Evolutionary conservation across 1,284 basidiomycete genomes (phyloP), one percentile per base, ranked within the genome.

Genomic region (Rhodotorula glutinis): DNA sequence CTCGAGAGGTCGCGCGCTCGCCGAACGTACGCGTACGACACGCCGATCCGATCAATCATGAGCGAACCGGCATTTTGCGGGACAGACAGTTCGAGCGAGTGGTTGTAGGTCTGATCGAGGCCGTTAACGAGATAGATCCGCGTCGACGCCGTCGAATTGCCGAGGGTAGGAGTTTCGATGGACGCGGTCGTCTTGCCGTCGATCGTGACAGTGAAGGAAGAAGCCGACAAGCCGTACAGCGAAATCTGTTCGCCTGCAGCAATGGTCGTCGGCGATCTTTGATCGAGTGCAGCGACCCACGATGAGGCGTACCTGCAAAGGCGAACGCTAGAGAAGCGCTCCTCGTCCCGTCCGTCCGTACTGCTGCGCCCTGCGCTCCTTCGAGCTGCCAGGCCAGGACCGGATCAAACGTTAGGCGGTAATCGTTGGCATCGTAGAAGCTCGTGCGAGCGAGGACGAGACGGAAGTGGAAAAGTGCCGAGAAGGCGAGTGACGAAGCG

Each of bases 241-340:
- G 49, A 53, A 5, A 67, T 43, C 46, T 67, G 66, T 38, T 64
- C 62, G 62, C 66, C 66, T 67, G 62, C 16, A 16, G 11, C 21
- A 29, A 5, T 9, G 17, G 33, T 17, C 2, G 40, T 58, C 25
- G 53, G 62, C 17, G n/a, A 14, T 1, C 14, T n/a, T n/a, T n/a
- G n/a, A n/a, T 40, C 17, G 7, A 19, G 2, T 40, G 10, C 5
- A 19, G 9, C 0, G 19, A 2, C 16, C 19, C 27, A 30, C 2
- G 11, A 2, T 14, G 21, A 4, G 0, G 38, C 44, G 55, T 44
- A 64, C 66, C 66, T 4, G 59, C 59, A 40, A 68, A 68, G n/a
- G 53, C 52, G 25, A 68, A 38, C 27, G 21, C 4, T 14, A 67
- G 19, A 13, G 17, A 27, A 10, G 49, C 25, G 11, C 14, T 27